Percentiles rank a stretch among this genome's conserved stretches.
phyloP scores from a whole-genome alignment of 2,329 filamentous ascomycete genomes.

The Diaporthe longicolla region DNA sequence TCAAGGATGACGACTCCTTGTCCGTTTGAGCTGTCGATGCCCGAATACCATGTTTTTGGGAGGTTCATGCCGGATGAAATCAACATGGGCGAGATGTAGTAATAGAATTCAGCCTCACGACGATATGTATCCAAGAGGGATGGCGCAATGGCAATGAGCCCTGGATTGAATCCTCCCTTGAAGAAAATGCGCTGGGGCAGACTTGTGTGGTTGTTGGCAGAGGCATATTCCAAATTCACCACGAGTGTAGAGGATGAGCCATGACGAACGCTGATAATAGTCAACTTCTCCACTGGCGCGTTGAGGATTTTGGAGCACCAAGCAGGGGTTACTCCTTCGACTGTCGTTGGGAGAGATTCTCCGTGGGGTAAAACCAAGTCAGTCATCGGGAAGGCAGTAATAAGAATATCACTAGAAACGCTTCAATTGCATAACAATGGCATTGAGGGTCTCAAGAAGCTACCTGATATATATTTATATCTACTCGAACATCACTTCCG shows the following conservation, averaged over 20 bases:
- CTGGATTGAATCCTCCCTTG: conserved; percentile 10
- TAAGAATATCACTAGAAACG: background rate
- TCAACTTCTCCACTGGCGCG: background rate
- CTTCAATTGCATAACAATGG: background rate
- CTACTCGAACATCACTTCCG: background rate
- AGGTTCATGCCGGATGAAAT: conserved; percentile 10
- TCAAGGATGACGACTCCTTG: conserved; percentile 16
- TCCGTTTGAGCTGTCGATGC: conserved; percentile 9
- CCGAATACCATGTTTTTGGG: background rate
- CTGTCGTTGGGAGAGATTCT: conserved; percentile 8
- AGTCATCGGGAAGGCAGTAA: background rate
- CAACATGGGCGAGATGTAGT: background rate
- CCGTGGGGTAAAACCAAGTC: background rate
- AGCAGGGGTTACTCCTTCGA: conserved; percentile 8
- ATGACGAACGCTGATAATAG: conserved; percentile 1
- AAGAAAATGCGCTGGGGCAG: conserved; percentile 4
- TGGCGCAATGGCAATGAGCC: background rate
- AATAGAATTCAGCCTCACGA: conserved; percentile 15
- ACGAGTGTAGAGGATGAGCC: conserved; percentile 10
- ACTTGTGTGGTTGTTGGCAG: background rate
- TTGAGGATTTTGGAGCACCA: conserved; percentile 4
- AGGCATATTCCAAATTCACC: conserved; percentile 5
- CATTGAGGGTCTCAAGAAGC: background rate
- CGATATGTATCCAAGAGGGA: conserved; percentile 8
- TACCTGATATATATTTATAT: background rate